Conservation (phyloP, 2,329 filamentous ascomycete genomes). For the Dothistroma pini region DNA sequence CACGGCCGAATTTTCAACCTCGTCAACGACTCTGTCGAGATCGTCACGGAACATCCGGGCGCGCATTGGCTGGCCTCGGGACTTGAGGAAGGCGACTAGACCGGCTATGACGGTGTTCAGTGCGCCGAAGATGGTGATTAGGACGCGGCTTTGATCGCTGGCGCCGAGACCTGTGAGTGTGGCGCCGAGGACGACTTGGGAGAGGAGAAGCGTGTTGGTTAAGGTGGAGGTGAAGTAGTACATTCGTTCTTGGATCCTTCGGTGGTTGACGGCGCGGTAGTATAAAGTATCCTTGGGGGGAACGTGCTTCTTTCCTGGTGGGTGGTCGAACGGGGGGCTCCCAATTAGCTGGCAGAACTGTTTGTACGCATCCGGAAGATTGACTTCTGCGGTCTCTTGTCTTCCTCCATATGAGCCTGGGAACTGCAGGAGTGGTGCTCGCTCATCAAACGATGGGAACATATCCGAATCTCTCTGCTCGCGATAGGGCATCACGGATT, state of each 20-base stretch:
- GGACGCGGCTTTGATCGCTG: slow-evolving; percentile 33
- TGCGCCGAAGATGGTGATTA: slow-evolving; percentile 41
- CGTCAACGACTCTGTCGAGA: slow-evolving; percentile 40
- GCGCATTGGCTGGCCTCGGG: slow-evolving; percentile 40
- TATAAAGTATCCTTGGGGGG: slow-evolving; percentile 36
- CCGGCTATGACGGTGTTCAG: slow-evolving; percentile 42
- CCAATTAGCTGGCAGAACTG: slow-evolving; percentile 41
- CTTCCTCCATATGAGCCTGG: slow-evolving; percentile 18
- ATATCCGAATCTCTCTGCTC: slow-evolving; percentile 7
- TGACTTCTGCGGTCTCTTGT: slow-evolving; percentile 1
- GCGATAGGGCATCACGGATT: neutral
- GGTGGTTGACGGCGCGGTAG: slow-evolving; percentile 34
- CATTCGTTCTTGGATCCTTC: slow-evolving; percentile 32
- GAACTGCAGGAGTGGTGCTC: slow-evolving; percentile 30
- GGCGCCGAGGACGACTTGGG: slow-evolving; percentile 41
- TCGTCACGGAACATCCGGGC: slow-evolving; percentile 42
- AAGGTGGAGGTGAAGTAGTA: slow-evolving; percentile 38
- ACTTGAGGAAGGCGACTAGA: slow-evolving; percentile 40
- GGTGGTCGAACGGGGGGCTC: slow-evolving; percentile 32
- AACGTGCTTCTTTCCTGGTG: slow-evolving; percentile 21
- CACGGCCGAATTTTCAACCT: slow-evolving; percentile 41
- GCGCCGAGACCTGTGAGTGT: slow-evolving; percentile 41
- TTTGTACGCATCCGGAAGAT: slow-evolving; percentile 27
- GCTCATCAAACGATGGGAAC: slow-evolving; percentile 22
- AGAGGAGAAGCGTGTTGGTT: slow-evolving; percentile 38